Base-by-base conservation (phyloP, 176 grass and related monocot genomes). In the Aechmea fasciata region DNA sequence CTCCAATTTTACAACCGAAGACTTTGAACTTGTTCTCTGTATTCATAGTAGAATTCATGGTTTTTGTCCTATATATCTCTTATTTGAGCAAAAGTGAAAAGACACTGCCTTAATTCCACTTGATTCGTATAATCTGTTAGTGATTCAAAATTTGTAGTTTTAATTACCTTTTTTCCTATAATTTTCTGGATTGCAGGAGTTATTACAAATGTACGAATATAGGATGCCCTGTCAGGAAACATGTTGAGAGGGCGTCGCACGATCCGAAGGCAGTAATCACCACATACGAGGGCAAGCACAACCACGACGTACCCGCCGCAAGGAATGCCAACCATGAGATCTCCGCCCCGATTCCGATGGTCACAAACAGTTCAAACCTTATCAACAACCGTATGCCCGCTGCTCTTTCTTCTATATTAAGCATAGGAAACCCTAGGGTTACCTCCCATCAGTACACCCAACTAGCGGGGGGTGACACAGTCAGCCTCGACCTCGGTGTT, bases 221-320 rank as follows among this genome's bases (percentile, higher is more conserved):
- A 64, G 90, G 95, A 68, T 99, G 95, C 70, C 90, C 90, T 18
- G 95, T 99, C 54, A 89, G 95, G 71, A 99, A 99, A 69, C 95
- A 99, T 82, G 95, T 99, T 73, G 95, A 99, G 82, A 84, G 94
- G 77, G 95, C 95, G 79, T 99, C 95, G 2, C 95, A 99, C 51
- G 95, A 99, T 81, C 94, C 95, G 11, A 99, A 99, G 80, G 91
- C 95, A 63, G 95, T 99, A 67, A 99, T 99, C 63, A 99, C 95
- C 49, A 99, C 95, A 29, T 99, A 99, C 22, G 95, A 99, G 82
- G 95, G 95, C 52, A 99, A 99, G 72, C 95, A 99, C 79, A 99
- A 99, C 69, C 95, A 99, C 77, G 95, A 94, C 75, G 95, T 94
- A 51, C 95, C 95, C 69, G 90, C 87, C 68, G 85, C 89, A 52